A percentile compares a stretch with the other conserved stretches of the same genome.
Conservation (phyloP, 768 basidiomycete species). For the Calocera viscosa region DNA sequence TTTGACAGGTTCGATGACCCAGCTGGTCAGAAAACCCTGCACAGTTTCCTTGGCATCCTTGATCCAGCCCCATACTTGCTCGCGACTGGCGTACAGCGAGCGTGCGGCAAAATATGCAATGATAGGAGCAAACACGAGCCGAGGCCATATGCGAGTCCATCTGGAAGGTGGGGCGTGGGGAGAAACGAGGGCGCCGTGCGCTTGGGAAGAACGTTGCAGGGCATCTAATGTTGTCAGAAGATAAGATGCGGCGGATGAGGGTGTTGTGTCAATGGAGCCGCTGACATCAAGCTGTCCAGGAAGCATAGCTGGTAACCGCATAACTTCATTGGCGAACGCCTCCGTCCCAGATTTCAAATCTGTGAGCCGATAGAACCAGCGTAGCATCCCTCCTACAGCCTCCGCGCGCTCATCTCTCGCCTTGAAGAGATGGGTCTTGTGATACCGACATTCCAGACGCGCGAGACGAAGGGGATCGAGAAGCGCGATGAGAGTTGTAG, state of each 20-base stretch:
- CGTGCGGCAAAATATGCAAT: conserved; percentile 41
- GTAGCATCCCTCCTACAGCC: conserved; percentile 49
- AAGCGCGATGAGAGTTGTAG: conserved; percentile 27
- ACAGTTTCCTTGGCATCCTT: conserved; percentile 53
- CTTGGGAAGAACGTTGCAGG: conserved; percentile 23
- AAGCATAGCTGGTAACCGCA: not conserved
- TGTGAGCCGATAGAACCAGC: conserved; percentile 33
- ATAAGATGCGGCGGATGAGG: conserved; percentile 17
- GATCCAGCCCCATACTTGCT: conserved; percentile 43
- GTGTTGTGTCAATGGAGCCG: conserved; percentile 16
- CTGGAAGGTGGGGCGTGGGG: conserved; percentile 54
- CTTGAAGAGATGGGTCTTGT: conserved; percentile 45
- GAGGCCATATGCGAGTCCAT: conserved; percentile 68
- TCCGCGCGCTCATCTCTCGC: conserved; percentile 59
- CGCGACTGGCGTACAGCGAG: conserved; percentile 46
- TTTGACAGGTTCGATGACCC: conserved; percentile 76
- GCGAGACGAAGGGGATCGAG: conserved; percentile 47
- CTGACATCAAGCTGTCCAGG: conserved; percentile 24
- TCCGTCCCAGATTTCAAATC: conserved; percentile 12
- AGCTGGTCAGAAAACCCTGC: conserved; percentile 61
- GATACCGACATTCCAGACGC: conserved; percentile 53
- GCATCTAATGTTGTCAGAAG: conserved; percentile 23
- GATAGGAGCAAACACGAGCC: conserved; percentile 63
- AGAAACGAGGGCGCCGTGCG: conserved; percentile 24
- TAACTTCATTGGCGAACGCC: not conserved